These are phyloP conservation scores for Cyclotella sp. DNA, from an alignment of 108 stramenopile species.

Conservation along the genomic window DNA sequence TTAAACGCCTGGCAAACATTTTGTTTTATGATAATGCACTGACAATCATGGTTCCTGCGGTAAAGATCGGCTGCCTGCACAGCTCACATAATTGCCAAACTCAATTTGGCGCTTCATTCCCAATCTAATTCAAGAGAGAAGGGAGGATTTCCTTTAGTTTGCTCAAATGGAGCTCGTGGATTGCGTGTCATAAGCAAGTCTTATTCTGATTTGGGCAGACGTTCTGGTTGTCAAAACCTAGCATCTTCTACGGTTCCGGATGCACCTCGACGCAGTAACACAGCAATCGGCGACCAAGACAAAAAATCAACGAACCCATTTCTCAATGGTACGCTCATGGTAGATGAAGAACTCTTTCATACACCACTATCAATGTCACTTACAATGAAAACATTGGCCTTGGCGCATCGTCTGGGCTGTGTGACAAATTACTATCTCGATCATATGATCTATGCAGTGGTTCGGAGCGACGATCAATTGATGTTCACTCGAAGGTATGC, in stretches of 20 bases:
- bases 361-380: constrained; percentile 1
- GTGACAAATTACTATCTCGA: constrained; percentile 66
- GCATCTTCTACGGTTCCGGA: not conserved
- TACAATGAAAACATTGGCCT: constrained; percentile 27
- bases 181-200: constrained; percentile 24
- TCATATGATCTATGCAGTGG: constrained; percentile 63
- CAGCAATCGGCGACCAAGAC: constrained; percentile 17
- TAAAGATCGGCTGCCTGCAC: constrained; percentile 38
- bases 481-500: constrained; percentile 51
- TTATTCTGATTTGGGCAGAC: not conserved
- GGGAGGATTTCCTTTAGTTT: constrained; percentile 52
- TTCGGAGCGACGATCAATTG: constrained; percentile 32
- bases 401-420: constrained; percentile 53
- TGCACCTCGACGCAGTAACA: constrained; percentile 4
- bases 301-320: constrained; percentile 30
- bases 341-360: constrained; percentile 29
- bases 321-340: constrained; percentile 1
- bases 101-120: constrained; percentile 38
- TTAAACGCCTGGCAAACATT: too few species aligned
- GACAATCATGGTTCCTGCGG: not conserved
- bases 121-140: not conserved
- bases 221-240: not conserved
- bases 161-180: constrained; percentile 66
- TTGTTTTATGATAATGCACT: not conserved
- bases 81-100: constrained; percentile 38